Conservation (phyloP, 2,329 filamentous ascomycete genomes). For the Anthostomella pinea region DNA sequence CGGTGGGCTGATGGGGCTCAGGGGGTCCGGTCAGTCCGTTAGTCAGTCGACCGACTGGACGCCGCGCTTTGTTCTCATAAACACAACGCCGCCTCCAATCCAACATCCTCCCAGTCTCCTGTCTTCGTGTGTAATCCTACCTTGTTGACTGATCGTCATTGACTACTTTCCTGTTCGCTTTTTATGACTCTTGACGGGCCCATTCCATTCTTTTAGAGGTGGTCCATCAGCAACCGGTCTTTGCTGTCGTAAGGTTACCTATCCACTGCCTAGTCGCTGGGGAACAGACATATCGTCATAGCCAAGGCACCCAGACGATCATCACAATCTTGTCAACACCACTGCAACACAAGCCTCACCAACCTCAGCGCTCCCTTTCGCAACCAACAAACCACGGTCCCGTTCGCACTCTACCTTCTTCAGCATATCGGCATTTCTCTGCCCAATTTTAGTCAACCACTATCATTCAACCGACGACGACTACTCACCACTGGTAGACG, state of each 20-base stretch:
- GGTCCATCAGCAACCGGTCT: conserved; percentile 5
- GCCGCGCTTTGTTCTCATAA: conserved; percentile 19
- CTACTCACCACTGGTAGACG: too few species aligned
- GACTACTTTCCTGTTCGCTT: conserved; percentile 3
- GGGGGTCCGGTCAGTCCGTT: too few species aligned
- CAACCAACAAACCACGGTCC: too few species aligned
- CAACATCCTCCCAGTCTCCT: conserved; percentile 2
- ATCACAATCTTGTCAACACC: conserved; percentile 10
- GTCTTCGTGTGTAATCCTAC: conserved; percentile 7
- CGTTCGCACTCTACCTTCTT: conserved; percentile 3
- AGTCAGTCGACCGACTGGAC: neutral
- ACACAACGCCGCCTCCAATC: too few species aligned
- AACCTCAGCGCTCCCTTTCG: too few species aligned
- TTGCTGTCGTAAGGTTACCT: too few species aligned
- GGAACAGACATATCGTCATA: conserved; percentile 13
- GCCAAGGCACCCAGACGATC: conserved; percentile 5
- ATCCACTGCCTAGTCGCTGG: conserved; percentile 4
- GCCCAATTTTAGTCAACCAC: too few species aligned
- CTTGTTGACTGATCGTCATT: conserved; percentile 16
- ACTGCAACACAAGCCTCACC: neutral
- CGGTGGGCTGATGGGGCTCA: too few species aligned
- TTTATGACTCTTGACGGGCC: conserved; percentile 6
- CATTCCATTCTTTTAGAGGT: conserved; percentile 1
- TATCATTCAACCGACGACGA: too few species aligned
- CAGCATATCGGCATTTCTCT: too few species aligned